Base-by-base conservation (phyloP, 1,284 basidiomycete species). In the Waitea zeae region DNA sequence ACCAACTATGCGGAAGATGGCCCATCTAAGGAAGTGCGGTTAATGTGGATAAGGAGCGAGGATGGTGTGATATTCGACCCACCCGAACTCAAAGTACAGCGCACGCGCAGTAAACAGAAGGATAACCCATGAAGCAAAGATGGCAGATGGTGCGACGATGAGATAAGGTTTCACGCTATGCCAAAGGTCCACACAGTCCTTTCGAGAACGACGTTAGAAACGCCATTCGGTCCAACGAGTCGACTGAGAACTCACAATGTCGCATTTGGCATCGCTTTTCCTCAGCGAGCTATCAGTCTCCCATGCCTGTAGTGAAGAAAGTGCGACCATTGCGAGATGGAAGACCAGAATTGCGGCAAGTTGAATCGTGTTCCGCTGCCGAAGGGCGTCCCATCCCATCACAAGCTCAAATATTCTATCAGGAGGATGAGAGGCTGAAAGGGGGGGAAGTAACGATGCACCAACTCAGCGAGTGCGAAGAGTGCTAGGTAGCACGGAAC, bases 1-100 rank as follows among this genome's bases (percentile, higher is more conserved):
- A 24, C 83, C 82, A 17, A 87, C 80, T 24, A 81, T 70, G 46
- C 83, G 81, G 58, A 86, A 84, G 47, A 86, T 78, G 27, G 80
- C 80, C 81, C 81, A 84, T 34, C 81, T 75, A 39, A 30, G n/a
- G 35, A 12, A 19, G 20, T 17, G 17, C 17, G 13, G 17, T 34
- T 13, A 14, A 12, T 12, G 12, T 12, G 20, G 17, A 20, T 4
- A 7, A 31, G 30, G 19, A 15, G 9, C n/a, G n/a, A n/a, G n/a
- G n/a, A n/a, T n/a, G n/a, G n/a, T n/a, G n/a, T n/a, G n/a, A n/a
- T n/a, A n/a, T n/a, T n/a, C n/a, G 18, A 45, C 59, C 17, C 43
- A 62, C 58, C 62, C 62, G 36, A 66, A 65, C 44, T 66, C 63
- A 30, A 47, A 49, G 41, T 59, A 66, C 12, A 66, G 49, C 33